phyloP scores from a whole-genome alignment of 176 grass and related monocot species.

The Musa beccarii region DNA sequence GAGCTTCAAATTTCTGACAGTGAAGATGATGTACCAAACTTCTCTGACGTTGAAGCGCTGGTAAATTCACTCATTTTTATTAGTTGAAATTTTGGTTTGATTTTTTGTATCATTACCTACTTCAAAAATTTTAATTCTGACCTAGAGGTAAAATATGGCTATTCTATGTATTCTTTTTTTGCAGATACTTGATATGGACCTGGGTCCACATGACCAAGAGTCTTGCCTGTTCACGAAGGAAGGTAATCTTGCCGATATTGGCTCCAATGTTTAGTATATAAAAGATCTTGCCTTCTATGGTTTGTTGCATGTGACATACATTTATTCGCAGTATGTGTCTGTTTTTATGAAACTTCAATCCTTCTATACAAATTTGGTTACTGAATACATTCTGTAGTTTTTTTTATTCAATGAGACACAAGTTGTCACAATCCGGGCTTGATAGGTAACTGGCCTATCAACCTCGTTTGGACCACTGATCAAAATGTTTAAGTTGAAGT shows the following conservation, averaged over 20 bases:
- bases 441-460: too few species aligned
- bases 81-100: slow-evolving; percentile 7
- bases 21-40: slow-evolving; percentile 54
- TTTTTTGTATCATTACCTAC: neutral
- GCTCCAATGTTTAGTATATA: neutral
- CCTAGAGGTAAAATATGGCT: neutral
- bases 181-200: slow-evolving; percentile 57
- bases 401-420: neutral
- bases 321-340: neutral
- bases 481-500: too few species aligned
- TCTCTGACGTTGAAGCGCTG: slow-evolving; percentile 59
- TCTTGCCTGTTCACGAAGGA: slow-evolving; percentile 35
- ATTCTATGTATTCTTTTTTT: slow-evolving; percentile 21
- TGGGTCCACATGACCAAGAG: slow-evolving; percentile 56
- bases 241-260: slow-evolving; percentile 28
- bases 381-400: neutral
- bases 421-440: too few species aligned
- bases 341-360: neutral
- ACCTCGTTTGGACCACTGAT: too few species aligned
- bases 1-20: slow-evolving; percentile 40
- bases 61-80: slow-evolving; percentile 24
- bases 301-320: neutral
- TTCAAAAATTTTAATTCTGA: neutral
- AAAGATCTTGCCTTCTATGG: neutral
- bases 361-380: neutral